Evolutionary conservation across 2,329 filamentous ascomycete species (phyloP).

Genomic region (Huntiella abstrusa): DNA sequence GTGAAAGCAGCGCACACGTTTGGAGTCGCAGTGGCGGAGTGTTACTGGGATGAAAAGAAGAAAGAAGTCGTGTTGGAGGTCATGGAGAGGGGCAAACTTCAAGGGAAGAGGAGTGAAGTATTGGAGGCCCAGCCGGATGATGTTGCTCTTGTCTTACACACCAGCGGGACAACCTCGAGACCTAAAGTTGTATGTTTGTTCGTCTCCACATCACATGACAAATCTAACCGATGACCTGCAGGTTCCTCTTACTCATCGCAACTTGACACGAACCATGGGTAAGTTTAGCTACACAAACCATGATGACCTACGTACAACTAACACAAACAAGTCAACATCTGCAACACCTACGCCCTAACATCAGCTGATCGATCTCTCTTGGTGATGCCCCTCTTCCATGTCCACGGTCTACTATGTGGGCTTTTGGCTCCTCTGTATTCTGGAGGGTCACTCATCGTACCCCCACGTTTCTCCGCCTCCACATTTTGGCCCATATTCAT

Average conservation of each 20-base stretch:
- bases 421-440: constrained; percentile 61
- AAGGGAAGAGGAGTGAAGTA: constrained; percentile 23
- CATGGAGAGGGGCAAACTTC: constrained; percentile 53
- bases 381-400: constrained; percentile 83
- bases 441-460: constrained; percentile 63
- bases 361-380: constrained; percentile 59
- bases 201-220: neutral
- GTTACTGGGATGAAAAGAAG: constrained; percentile 51
- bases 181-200: constrained; percentile 51
- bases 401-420: constrained; percentile 70
- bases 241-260: constrained; percentile 63
- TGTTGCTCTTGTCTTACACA: constrained; percentile 65
- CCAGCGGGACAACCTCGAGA: constrained; percentile 65
- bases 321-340: constrained; percentile 44
- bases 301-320: neutral
- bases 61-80: constrained; percentile 56
- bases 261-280: constrained; percentile 67
- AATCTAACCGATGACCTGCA: constrained; percentile 14
- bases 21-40: constrained; percentile 70
- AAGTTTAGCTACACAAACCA: constrained; percentile 15
- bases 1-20: constrained; percentile 63
- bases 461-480: constrained; percentile 58
- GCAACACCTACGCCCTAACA: constrained; percentile 55
- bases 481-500: constrained; percentile 70
- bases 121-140: constrained; percentile 49